Evolutionary conservation across 768 basidiomycete species (phyloP), one percentile per base, ranked within the genome.

Genomic region (Termitomyces eurrhizus): DNA sequence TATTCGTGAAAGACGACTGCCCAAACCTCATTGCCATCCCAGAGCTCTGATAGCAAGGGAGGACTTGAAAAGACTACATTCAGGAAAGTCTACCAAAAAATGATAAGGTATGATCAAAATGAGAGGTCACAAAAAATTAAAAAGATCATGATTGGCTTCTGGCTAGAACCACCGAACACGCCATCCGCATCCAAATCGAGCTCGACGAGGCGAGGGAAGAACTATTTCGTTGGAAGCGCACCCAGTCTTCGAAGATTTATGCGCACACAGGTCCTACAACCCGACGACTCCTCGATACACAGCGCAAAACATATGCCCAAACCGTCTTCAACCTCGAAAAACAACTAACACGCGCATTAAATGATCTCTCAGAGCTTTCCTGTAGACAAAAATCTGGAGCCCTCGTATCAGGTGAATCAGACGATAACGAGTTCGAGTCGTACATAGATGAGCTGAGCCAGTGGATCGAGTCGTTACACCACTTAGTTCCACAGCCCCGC

Each of bases 171-270:
- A 48, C 39, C 4, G 55, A 60, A 44, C 24, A 50, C 12, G 61
- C 61, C 11, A 56, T 62, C 13, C 57, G 56, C 14, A 39, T 62
- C 11, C 58, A 65, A 39, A 53, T 55, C 18, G 64, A 65, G 52
- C 64, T 62, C 14, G 46, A 56, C 8, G 36, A n/a, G 33, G 61
- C 61, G 8, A 42, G 57, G 21, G 36, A 59, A 21, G 33, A 46
- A 11, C 45, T 65, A 35, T 33, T 36, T 24, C 54, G 54, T 13
- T 62, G 61, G 61, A 65, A 62, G 36, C 48, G n/a, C 8, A 53
- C 46, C 4, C 61, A 61, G 12, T 32, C 56, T 4, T 62, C 64
- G 7, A 29, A 24, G 21, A 59, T 53, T 3, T 62, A 49, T 16
- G 39, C 50, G 29, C 58, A 57, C 21, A 35, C 58, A 14, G 44